A percentile compares a stretch with the other conserved stretches of the same genome.
Conservation (phyloP, 306 rosid species). For the Inga laurina region DNA sequence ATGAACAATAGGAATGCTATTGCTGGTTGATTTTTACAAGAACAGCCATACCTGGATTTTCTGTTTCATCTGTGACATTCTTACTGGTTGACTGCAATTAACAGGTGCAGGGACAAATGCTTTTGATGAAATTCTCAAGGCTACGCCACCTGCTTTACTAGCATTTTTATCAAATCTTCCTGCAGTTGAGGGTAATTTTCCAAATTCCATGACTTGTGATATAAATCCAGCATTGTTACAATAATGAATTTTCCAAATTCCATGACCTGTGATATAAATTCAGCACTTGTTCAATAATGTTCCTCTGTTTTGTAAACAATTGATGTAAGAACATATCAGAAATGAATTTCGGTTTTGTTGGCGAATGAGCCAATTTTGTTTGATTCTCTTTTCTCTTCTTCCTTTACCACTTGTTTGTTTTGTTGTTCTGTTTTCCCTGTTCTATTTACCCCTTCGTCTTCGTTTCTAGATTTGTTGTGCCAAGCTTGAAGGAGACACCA, state of each 20-base stretch:
- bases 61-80: slow-evolving; percentile 39
- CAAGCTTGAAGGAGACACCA: background rate
- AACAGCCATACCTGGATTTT: slow-evolving; percentile 36
- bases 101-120: slow-evolving; percentile 65
- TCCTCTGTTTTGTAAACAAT: slow-evolving; percentile 4
- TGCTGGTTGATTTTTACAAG: slow-evolving; percentile 23
- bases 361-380: slow-evolving; percentile 4
- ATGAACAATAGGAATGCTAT: background rate
- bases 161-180: slow-evolving; percentile 89
- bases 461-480: slow-evolving; percentile 11
- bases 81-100: slow-evolving; percentile 35
- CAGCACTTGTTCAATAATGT: background rate
- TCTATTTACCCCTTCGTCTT: background rate
- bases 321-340: background rate
- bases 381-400: background rate
- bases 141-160: slow-evolving; percentile 81
- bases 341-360: background rate
- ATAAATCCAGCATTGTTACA: background rate
- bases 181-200: slow-evolving; percentile 77
- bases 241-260: slow-evolving; percentile 24
- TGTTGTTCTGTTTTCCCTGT: background rate
- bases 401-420: background rate
- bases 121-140: slow-evolving; percentile 83
- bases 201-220: background rate
- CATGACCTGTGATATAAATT: background rate